Conservation (phyloP, 2,329 filamentous ascomycete genomes). For the Xylaria sp. region DNA sequence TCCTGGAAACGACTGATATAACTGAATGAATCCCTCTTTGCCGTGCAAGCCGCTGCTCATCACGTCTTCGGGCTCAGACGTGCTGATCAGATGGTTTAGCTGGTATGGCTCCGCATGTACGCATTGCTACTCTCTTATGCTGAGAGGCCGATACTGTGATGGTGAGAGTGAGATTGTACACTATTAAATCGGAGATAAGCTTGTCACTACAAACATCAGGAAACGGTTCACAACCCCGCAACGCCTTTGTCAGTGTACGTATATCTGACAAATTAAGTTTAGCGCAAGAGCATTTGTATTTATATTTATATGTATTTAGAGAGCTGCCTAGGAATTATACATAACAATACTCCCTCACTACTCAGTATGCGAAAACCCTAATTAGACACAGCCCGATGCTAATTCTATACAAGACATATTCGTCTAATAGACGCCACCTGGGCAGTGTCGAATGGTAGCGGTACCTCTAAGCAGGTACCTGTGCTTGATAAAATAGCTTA, state of each 20-base stretch:
- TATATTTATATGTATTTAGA: no score
- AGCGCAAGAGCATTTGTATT: no score
- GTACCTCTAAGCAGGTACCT: no score
- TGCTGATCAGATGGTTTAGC: background rate
- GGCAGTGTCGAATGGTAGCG: no score
- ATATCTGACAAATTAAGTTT: background rate
- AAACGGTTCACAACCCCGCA: constrained; percentile 15
- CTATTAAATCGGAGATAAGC: background rate
- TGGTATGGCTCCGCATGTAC: background rate
- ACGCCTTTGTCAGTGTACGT: background rate
- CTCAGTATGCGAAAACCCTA: no score
- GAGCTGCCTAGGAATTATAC: no score
- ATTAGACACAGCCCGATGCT: no score
- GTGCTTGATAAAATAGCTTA: background rate
- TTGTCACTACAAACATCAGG: background rate
- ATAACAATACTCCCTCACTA: no score
- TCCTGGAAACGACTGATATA: constrained; percentile 38
- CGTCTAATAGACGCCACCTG: no score
- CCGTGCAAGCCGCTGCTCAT: constrained; percentile 22
- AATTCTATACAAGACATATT: no score
- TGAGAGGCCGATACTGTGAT: no score
- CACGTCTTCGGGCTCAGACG: constrained; percentile 9
- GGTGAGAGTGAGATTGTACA: background rate
- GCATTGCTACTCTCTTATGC: background rate
- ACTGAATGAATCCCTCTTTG: constrained; percentile 6